phyloP scores from a whole-genome alignment of 2,329 filamentous ascomycete species.

The Verticillium klebahnii region DNA sequence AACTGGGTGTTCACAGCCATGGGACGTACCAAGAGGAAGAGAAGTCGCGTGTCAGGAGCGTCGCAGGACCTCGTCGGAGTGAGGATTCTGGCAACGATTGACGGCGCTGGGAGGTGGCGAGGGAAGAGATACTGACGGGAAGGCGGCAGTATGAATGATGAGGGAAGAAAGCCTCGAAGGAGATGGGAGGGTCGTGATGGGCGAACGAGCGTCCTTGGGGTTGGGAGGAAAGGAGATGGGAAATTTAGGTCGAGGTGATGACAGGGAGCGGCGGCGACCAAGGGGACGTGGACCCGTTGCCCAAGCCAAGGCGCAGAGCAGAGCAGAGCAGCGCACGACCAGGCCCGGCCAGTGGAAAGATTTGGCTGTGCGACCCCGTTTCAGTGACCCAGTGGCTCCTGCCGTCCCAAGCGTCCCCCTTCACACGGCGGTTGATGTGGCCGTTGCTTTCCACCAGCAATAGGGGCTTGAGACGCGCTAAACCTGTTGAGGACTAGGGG shows the following conservation, averaged over 20 bases:
- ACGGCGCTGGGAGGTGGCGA: background rate
- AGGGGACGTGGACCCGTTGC: background rate
- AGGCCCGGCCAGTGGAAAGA: background rate
- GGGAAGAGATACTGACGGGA: conserved; percentile 2
- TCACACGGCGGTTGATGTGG: background rate
- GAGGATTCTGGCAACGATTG: background rate
- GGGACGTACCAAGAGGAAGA: conserved; percentile 17
- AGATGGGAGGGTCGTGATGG: conserved; percentile 9
- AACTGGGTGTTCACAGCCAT: background rate
- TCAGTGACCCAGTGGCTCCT: conserved; percentile 2
- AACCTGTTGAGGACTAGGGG: background rate
- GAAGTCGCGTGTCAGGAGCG: conserved; percentile 31
- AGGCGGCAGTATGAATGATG: conserved; percentile 12
- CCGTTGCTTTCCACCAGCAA: conserved; percentile 3
- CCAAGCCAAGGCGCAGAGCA: background rate
- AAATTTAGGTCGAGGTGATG: conserved; percentile 12
- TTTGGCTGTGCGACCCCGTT: conserved; percentile 4
- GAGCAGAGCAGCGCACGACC: background rate
- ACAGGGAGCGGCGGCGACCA: background rate
- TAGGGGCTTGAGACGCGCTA: conserved; percentile 2
- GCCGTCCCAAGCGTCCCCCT: background rate
- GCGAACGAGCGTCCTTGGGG: conserved; percentile 3
- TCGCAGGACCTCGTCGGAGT: conserved; percentile 15
- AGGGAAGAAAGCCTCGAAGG: conserved; percentile 3
- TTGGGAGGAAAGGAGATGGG: conserved; percentile 7